A percentile compares a stretch with the other conserved stretches of the same genome.
Evolutionary conservation across 345 rosid species (phyloP).

Genomic region (Boechera stricta): DNA sequence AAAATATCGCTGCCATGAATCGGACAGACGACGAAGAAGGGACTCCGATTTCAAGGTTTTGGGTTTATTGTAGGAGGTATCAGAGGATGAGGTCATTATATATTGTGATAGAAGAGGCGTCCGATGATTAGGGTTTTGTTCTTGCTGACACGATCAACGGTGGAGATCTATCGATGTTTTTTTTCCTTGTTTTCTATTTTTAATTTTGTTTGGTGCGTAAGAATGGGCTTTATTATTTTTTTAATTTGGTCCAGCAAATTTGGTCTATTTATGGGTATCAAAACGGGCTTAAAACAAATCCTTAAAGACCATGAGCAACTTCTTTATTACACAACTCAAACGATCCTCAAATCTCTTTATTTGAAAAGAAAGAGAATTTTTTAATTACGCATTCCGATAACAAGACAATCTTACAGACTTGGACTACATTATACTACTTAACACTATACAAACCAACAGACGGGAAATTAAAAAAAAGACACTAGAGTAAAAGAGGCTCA

Average conservation of each 20-base stretch:
- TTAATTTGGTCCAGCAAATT: background rate
- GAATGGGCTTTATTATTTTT: conserved; percentile 12
- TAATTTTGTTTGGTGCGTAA: background rate
- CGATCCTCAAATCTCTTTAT: background rate
- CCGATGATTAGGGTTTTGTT: conserved; percentile 41
- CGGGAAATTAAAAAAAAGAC: too few relatives aligned
- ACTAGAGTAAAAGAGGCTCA: too few relatives aligned
- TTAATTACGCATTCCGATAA: background rate
- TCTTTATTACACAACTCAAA: background rate
- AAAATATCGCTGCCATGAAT: background rate
- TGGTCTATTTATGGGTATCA: background rate
- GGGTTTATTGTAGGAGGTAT: background rate
- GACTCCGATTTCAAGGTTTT: background rate
- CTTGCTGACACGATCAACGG: conserved; percentile 25
- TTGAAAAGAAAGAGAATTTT: background rate
- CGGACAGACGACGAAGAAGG: background rate
- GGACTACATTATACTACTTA: background rate
- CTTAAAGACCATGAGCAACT: background rate
- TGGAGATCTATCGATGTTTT: background rate
- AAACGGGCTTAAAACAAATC: background rate
- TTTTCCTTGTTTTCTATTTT: too few relatives aligned
- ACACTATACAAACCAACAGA: background rate
- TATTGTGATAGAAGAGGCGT: conserved; percentile 21
- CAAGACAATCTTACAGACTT: background rate
- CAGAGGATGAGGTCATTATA: conserved; percentile 10